phyloP scores from a whole-genome alignment of 306 rosid genomes.

The Hylodesmum podocarpum region DNA sequence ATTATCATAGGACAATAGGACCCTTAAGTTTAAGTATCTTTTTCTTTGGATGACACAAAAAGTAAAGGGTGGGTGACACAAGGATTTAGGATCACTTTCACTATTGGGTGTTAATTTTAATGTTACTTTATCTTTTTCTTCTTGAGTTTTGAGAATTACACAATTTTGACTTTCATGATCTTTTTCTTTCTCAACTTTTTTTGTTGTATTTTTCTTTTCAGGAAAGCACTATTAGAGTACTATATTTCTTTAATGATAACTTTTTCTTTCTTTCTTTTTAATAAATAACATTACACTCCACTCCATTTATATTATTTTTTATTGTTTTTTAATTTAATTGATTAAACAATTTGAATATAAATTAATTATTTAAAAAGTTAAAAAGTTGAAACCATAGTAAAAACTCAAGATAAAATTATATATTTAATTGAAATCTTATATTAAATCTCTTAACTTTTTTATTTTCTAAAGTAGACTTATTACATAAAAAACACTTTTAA shows the following conservation, averaged over 20 bases:
- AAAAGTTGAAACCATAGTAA: too few relatives aligned
- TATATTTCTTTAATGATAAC: background rate
- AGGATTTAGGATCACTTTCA: conserved; percentile 21
- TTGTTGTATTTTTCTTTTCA: background rate
- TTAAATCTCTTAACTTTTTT: too few relatives aligned
- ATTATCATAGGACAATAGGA: background rate
- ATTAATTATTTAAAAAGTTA: too few relatives aligned
- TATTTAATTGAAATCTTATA: too few relatives aligned
- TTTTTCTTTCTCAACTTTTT: conserved; percentile 4
- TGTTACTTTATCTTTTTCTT: conserved; percentile 3
- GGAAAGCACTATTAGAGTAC: background rate
- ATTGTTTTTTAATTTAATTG: too few relatives aligned
- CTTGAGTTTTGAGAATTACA: conserved; percentile 35
- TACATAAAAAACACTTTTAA: too few relatives aligned
- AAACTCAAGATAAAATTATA: too few relatives aligned
- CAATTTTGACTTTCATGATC: background rate
- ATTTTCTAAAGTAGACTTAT: too few relatives aligned
- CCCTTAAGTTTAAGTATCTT: conserved; percentile 42
- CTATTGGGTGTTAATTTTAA: background rate
- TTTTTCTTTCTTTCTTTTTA: background rate
- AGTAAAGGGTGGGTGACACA: conserved; percentile 40
- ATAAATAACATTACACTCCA: too few relatives aligned
- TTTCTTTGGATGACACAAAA: conserved; percentile 53
- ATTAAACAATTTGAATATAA: too few relatives aligned
- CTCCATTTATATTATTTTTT: too few relatives aligned